phyloP scores from a whole-genome alignment of 2,329 filamentous ascomycete genomes.

The Pyrenochaeta sp. region DNA sequence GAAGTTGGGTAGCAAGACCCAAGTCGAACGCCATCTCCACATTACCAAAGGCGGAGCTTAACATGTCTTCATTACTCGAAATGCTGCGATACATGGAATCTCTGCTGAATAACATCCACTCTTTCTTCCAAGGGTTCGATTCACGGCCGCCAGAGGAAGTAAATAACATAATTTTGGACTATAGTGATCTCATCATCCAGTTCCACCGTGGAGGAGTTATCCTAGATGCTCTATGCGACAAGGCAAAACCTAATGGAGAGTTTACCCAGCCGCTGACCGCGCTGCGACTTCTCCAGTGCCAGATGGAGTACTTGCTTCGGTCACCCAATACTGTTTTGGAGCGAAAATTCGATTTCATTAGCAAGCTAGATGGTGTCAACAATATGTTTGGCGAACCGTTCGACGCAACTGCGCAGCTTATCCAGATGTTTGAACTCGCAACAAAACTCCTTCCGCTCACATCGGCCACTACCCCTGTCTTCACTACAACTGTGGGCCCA shows the following conservation, averaged over 20 bases:
- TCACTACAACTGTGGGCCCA: constrained; percentile 32
- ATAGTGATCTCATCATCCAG: constrained; percentile 10
- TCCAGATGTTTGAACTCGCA: constrained; percentile 25
- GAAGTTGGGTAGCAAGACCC: constrained; percentile 33
- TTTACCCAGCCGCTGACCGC: constrained; percentile 10
- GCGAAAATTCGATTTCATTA: constrained; percentile 12
- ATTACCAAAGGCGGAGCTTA: constrained; percentile 9
- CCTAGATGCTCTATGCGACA: constrained; percentile 12
- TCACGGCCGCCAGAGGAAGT: constrained; percentile 15
- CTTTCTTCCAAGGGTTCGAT: constrained; percentile 30
- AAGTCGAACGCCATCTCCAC: constrained; percentile 8
- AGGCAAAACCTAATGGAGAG: constrained; percentile 1
- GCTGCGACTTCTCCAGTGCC: constrained; percentile 17
- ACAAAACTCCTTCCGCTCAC: constrained; percentile 14
- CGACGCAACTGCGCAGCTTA: constrained; percentile 21
- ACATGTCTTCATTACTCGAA: constrained; percentile 13
- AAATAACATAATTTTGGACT: constrained; percentile 15
- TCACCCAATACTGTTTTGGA: constrained; percentile 16
- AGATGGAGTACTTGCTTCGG: constrained; percentile 22
- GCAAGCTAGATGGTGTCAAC: constrained; percentile 9
- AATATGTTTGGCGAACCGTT: constrained; percentile 23
- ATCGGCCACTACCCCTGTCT: constrained; percentile 27
- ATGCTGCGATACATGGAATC: constrained; percentile 29
- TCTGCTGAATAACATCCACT: constrained; percentile 31
- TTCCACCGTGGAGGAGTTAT: constrained; percentile 10